Base-by-base conservation (phyloP, 78 protist genomes). In the Speleostelium caveatum region DNA sequence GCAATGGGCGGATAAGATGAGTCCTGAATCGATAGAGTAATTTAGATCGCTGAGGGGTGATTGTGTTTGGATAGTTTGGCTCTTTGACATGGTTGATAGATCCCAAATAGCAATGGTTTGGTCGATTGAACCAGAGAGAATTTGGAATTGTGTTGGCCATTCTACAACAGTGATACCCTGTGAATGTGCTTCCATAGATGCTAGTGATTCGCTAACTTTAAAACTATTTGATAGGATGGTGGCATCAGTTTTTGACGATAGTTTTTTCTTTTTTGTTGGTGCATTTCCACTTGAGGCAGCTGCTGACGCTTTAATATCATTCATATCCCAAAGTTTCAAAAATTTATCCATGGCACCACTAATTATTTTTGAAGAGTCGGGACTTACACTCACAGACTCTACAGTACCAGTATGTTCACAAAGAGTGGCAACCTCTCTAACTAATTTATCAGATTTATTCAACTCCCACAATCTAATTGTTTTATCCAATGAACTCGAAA, bases 91-190 rank as follows among this genome's bases (percentile, higher is more conserved):
- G 33, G 83, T 53, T 32, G 66, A 77, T 0, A 69, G 19, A 65
- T 93, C 96, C 96, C 96, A 93, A n/a, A 67, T 24, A 35, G 53
- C 36, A 53, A 93, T 67, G 8, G 76, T 67, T 45, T 87, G 67
- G 59, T 93, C 96, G 76, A 71, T 62, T 30, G 76, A 28, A 39
- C 92, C 89, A 32, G 93, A 65, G 19, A 80, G 19, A 35, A 86
- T 21, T 59, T 86, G 89, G 49, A 73, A 65, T 53, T 75, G 77
- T 21, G 92, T 63, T 16, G 86, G 53, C 93, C 93, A 86, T 56
- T 22, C 41, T 3, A 87, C 88, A n/a, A 59, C 66, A 0, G 93
- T 61, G 22, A 93, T 67, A 21, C 79, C 80, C 51, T 93, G 93
- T 32, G 75, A 53, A 69, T 80, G 93, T 10, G 62, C 87, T 6